Base-by-base conservation (phyloP, 148 eudicot species). In the Pharnaceum exiguum region DNA sequence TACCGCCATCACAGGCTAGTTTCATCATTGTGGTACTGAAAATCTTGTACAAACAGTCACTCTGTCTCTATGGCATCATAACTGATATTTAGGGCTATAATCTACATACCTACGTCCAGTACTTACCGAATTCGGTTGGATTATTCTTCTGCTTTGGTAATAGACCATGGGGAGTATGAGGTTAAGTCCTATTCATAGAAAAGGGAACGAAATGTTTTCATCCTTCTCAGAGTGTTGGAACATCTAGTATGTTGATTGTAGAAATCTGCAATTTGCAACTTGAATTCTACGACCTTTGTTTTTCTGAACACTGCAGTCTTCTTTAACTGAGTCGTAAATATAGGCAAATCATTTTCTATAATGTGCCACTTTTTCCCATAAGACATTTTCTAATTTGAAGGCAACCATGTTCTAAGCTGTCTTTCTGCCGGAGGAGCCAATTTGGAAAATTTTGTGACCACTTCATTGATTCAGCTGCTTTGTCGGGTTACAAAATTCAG, bases 391-490 rank as follows among this genome's bases (percentile, higher is more conserved):
- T 51, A 62, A 64, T 64, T 23, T 86, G 82, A 79, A 93, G 99
- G 99, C 67, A 84, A 80, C 74, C 83, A 76, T 63, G 77, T 84
- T 43, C 62, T 89, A 51, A 86, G 62, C 71, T 89, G 86, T 80
- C 79, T 93, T 82, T 95, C 91, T 64, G 71, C 70, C 56, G 86
- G 95, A 86, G 90, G 99, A 47, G 83, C 82, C 43, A 80, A 83
- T 46, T 71, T 88, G 82, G 87, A 89, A 76, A 71, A 83, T 63
- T 86, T 85, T 72, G 90, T 86, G 33, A 76, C 65, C 66, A 87
- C 75, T 73, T 89, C 96, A 32, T 59, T 93, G 54, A 77, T 93
- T 67, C 95, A 80, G 61, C 83, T 93, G 55, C 75, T 86, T 50
- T 83, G 96, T 59, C 96, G 95, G 46, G 60, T 93, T 66, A 79